Base-by-base conservation (phyloP, 306 rosid species). In the Vigna trinervia region DNA sequence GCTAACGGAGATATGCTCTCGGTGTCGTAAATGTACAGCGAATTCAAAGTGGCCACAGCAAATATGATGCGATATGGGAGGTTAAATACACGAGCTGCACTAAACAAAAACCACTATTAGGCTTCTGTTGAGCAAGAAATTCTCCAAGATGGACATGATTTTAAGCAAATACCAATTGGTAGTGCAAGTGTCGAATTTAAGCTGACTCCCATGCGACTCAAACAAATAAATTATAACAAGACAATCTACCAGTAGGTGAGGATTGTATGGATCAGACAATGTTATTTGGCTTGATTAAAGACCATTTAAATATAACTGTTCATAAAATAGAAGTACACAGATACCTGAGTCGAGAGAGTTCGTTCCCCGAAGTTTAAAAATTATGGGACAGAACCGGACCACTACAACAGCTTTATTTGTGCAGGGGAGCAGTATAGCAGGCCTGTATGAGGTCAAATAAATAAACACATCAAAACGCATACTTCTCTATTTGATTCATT, bases 11-110 rank as follows among this genome's bases (percentile, higher is more conserved):
- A 61, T 73, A 77, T 85, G 85, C 89, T 84, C 89, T 95, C 92
- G 2, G 97, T 95, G 81, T 92, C 97, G 77, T 89, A 92, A 68
- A 92, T 73, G 82, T 90, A 92, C 80, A 95, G 62, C 1, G 97
- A 95, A 85, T 90, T 92, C 88, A 95, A 84, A 78, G 99, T 95
- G 74, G 89, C 97, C 71, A 92, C 87, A 1, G 94, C 97, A 86
- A 92, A 95, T 81, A 95, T 69, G 62, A 92, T 67, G 63, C 99
- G 97, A 82, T 95, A 88, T 41, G 96, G 97, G 73, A 95, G 97
- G 82, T 88, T 95, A 78, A 95, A 95, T 17, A 86, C 81, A 30
- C 88, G 87, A 58, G 65, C 97, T 95, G 91, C 93, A 79, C 54
- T 71, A 58, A 89, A 74, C 59, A 70, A 73, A 30, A 75, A 73